Base-by-base conservation (phyloP, 108 stramenopile genomes). In the Skeletonema marinoi region DNA sequence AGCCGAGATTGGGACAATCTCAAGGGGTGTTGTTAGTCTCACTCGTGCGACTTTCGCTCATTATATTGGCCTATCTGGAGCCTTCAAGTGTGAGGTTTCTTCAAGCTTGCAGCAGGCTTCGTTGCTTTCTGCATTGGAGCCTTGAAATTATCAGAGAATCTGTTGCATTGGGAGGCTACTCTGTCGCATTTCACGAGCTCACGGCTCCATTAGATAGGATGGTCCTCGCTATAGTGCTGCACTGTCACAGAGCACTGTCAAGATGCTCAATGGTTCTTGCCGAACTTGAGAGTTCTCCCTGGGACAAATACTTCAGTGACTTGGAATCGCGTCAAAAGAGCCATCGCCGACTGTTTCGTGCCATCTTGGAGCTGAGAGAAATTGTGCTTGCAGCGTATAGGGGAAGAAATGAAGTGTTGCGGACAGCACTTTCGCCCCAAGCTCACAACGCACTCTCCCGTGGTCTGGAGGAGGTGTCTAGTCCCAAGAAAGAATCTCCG, bases 11-110 rank as follows among this genome's bases (percentile, higher is more conserved):
- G 58, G 94, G 94, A n/a, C 63, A 82, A 58, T 67, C 90, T 50
- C 94, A 96, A 59, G 94, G 94, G 12, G 86, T 92, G 30, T 79
- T 96, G 13, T 71, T 96, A 33, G 75, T 80, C 2, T 92, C 91
- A 1, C 78, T 92, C 4, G 77, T 92, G 32, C 79, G 92, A n/a
- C 80, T 93, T 30, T 93, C 95, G 1, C 69, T 96, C 8, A 60
- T 93, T 31, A 80, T 96, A 56, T 61, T 92, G 10, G 69, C 78
- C 29, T 85, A 85, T 46, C 66, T 96, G 3, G 92, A 93, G 68
- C 95, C 95, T 25, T 85, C 89, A 70, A 87, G 88, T 73, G 86
- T 91, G n/a, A 74, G 78, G 30, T 87, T 92, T 51, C 72, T 96
- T 14, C 92, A 93, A 68, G 89, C 87, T 42, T 89, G 84, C n/a